A percentile compares a stretch with the other conserved stretches of the same genome.
Conservation (phyloP, 1,139 yeast genomes). For the Sugiyamaella japonica region DNA sequence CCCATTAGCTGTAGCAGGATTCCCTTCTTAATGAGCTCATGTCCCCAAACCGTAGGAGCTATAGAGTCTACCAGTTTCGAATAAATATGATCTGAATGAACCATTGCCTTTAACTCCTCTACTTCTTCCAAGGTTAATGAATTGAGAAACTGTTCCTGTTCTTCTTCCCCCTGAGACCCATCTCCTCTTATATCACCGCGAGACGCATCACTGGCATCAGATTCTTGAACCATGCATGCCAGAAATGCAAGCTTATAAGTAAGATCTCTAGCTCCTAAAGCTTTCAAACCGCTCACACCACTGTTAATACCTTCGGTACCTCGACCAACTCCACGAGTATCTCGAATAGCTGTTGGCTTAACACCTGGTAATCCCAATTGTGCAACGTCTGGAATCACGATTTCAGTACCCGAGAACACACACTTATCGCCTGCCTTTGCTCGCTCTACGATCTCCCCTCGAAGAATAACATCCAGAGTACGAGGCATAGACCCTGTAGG, state of each 20-base stretch:
- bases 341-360: constrained; percentile 80
- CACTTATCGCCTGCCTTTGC: constrained; percentile 99
- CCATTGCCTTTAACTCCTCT: constrained; percentile 84
- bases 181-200: constrained; percentile 41
- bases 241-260: constrained; percentile 89
- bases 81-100: constrained; percentile 83
- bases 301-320: constrained; percentile 71
- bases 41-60: constrained; percentile 98
- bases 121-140: constrained; percentile 82
- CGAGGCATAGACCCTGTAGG: constrained; percentile 99
- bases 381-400: constrained; percentile 92
- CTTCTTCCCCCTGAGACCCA: constrained; percentile 48
- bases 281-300: constrained; percentile 81
- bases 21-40: constrained; percentile 92
- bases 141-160: constrained; percentile 77
- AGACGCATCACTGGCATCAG: constrained; percentile 40
- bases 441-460: constrained; percentile 94
- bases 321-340: constrained; percentile 58
- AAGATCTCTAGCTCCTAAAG: constrained; percentile 90
- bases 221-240: constrained; percentile 75
- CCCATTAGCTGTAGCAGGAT: constrained; percentile 84
- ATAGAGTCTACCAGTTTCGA: constrained; percentile 82
- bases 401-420: constrained; percentile 91
- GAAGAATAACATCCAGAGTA: constrained; percentile 84
- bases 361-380: constrained; percentile 97